Conservation (phyloP, 2,329 filamentous ascomycete species). For the Juglanconis sp. region DNA sequence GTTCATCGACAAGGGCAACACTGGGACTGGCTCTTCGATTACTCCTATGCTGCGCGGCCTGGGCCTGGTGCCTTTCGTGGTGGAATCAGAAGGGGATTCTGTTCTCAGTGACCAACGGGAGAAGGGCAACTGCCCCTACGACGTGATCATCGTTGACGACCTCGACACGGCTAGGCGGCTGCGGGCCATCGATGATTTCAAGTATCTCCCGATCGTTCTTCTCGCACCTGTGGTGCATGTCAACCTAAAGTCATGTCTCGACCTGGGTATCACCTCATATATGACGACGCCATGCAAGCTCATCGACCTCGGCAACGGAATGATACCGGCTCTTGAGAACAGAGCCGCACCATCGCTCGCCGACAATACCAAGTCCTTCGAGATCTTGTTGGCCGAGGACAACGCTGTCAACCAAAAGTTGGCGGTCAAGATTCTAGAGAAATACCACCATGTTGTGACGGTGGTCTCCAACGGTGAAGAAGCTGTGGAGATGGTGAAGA, state of each 20-base stretch:
- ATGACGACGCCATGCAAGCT: conserved; percentile 96
- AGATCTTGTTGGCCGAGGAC: conserved; percentile 92
- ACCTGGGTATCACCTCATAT: conserved; percentile 96
- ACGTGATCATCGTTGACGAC: conserved; percentile 94
- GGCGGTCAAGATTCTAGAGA: conserved; percentile 94
- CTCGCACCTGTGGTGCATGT: conserved; percentile 86
- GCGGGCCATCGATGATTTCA: conserved; percentile 88
- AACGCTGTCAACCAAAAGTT: conserved; percentile 96
- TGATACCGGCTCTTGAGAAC: conserved; percentile 93
- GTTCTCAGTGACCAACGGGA: conserved; percentile 51
- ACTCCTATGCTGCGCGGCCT: conserved; percentile 73
- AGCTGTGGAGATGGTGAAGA: conserved; percentile 87
- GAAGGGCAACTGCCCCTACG: conserved; percentile 68
- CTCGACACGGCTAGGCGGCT: conserved; percentile 85
- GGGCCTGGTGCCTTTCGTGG: conserved; percentile 76
- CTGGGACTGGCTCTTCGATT: conserved; percentile 72
- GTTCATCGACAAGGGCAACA: conserved; percentile 89
- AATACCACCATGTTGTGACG: conserved; percentile 88
- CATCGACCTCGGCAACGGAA: conserved; percentile 91
- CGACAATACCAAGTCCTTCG: conserved; percentile 92
- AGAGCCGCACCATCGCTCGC: conserved; percentile 86
- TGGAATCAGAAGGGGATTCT: conserved; percentile 71
- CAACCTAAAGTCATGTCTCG: conserved; percentile 87
- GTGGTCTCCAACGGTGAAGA: conserved; percentile 95
- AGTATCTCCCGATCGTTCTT: conserved; percentile 94